These are phyloP conservation scores for Sporothrix curviconia DNA, from an alignment of 2,329 filamentous ascomycete genomes.

Conservation along the genomic window DNA sequence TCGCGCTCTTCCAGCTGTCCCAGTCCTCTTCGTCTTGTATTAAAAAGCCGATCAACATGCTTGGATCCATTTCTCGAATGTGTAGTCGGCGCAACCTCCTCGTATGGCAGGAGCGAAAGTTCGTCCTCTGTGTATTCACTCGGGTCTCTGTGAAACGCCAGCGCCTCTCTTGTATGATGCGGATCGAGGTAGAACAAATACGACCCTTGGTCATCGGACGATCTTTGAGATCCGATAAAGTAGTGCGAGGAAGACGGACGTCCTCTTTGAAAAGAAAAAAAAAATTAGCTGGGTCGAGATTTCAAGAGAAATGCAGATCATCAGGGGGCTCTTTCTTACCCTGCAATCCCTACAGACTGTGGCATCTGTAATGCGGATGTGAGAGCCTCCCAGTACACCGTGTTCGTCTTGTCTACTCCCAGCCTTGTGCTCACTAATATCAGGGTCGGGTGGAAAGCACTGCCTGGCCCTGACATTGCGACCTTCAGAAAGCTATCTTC, in stretches of 20 bases:
- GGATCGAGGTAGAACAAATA: constrained; percentile 93
- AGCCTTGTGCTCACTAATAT: constrained; percentile 83
- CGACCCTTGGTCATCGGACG: constrained; percentile 45
- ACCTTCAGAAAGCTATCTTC: constrained; percentile 79
- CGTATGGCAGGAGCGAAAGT: constrained; percentile 78
- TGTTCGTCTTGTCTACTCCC: constrained; percentile 89
- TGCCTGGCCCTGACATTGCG: constrained; percentile 59
- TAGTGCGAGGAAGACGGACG: constrained; percentile 80
- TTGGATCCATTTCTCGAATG: constrained; percentile 91
- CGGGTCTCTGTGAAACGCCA: constrained; percentile 56
- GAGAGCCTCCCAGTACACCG: constrained; percentile 91
- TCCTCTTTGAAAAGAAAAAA: constrained; percentile 55
- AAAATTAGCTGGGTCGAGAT: too few species aligned
- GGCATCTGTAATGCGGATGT: constrained; percentile 76
- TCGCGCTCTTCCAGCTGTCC: constrained; percentile 69
- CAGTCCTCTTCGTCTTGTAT: constrained; percentile 80
- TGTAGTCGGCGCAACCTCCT: constrained; percentile 74
- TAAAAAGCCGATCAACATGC: constrained; percentile 92
- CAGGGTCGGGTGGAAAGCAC: constrained; percentile 71
- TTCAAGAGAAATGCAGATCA: background rate
- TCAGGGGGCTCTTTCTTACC: too few species aligned
- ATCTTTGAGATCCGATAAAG: constrained; percentile 47
- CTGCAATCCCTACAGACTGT: constrained; percentile 93
- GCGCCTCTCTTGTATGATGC: constrained; percentile 71
- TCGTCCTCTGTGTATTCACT: constrained; percentile 63